Percentiles rank a stretch among this genome's conserved stretches.
phyloP scores from a whole-genome alignment of 2,329 filamentous ascomycete genomes.

The Grosmannia clavigera region DNA sequence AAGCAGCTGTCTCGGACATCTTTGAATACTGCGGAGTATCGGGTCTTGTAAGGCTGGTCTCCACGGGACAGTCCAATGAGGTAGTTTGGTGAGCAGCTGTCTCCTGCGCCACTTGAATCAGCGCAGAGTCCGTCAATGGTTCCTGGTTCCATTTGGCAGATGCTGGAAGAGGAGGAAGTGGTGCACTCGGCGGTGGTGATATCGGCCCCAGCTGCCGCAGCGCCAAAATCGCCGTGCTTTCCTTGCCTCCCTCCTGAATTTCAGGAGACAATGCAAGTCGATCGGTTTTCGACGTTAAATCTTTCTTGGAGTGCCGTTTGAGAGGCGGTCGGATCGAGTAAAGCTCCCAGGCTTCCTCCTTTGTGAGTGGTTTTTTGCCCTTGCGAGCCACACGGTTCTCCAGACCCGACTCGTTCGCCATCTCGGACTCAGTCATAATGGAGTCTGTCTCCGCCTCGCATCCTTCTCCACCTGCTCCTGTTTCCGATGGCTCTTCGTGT shows the following conservation, averaged over 20 bases:
- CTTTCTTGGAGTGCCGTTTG: neutral
- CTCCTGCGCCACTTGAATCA: neutral
- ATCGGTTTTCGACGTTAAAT: neutral
- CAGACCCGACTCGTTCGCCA: neutral
- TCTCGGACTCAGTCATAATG: neutral
- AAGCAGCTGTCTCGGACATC: neutral
- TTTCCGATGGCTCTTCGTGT: neutral
- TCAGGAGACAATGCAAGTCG: neutral
- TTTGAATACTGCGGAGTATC: neutral
- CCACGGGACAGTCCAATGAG: neutral
- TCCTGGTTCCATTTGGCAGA: neutral
- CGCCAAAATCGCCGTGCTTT: neutral
- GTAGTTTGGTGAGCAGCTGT: too few species aligned
- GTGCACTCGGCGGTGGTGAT: constrained; percentile 6
- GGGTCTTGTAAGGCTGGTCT: neutral
- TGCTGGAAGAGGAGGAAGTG: constrained; percentile 6
- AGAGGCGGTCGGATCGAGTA: constrained; percentile 6
- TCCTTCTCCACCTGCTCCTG: neutral
- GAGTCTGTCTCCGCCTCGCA: neutral
- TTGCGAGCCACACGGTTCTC: neutral
- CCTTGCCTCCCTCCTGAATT: neutral
- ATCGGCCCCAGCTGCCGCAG: neutral
- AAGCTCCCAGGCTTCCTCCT: constrained; percentile 7
- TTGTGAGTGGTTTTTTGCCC: neutral
- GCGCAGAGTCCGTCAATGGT: neutral